phyloP scores from a whole-genome alignment of 306 rosid species.

The peach (Prunus persica) region Prunus_persica_NCBIv2 NC_034012.1:2458501-2459000 shows the following conservation, averaged over 20 bases:
- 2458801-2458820: neutral
- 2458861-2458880: too few species aligned
- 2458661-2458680: neutral
- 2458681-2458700: neutral
- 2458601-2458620: neutral
- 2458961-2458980: constrained; percentile 43
- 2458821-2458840: neutral
- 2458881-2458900: neutral
- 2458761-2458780: neutral
- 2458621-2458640: neutral
- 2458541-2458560: too few species aligned
- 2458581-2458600: too few species aligned
- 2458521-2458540: too few species aligned
- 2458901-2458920: neutral
- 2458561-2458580: too few species aligned
- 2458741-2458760: neutral
- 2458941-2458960: constrained; percentile 3
- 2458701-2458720: neutral
- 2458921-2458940: neutral
- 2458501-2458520: too few species aligned
- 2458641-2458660: neutral
- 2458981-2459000: constrained; percentile 21
- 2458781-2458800: neutral
- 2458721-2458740: neutral
- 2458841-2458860: neutral